Base-by-base conservation (phyloP, 306 rosid genomes). In the Pueraria montana region DNA sequence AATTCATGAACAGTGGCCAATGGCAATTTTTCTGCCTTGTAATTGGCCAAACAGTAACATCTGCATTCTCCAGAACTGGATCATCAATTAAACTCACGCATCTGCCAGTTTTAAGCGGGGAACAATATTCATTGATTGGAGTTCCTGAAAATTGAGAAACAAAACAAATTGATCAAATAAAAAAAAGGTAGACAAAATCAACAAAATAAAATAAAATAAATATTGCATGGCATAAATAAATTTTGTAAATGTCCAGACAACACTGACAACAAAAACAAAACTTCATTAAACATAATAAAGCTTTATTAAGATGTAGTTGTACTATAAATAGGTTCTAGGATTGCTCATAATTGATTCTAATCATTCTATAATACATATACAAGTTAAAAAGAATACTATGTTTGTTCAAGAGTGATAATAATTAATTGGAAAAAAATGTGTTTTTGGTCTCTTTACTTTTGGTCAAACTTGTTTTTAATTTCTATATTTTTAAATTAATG, bases 51-150 rank as follows among this genome's bases (percentile, higher is more conserved):
- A 61, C 11, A 42, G 76, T 9, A 50, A 59, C 76, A 18, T 38
- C 18, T 38, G 61, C 34, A n/a, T 62, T 32, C 12, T 64, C 32
- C 14, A 36, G 1, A 67, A 49, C 48, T 56, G 53, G 49, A 73
- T 72, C 78, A 17, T 27, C 53, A 43, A 18, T 61, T 18, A 16
- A 18, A 46, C 78, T 87, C 55, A 92, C 7, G 93, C 93, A 65
- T 95, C 97, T 2, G 87, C 93, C 52, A 93, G 87, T 72, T 88
- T 90, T 79, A 91, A 82, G 68, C 97, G 97, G 17, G 97, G 97
- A 69, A 91, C 98, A 55, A 91, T 91, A 70, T 93, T 96, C 97
- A 92, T 95, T 26, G 96, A 93, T 69, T 96, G 99, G 78, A 93
- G 97, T 81, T 96, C 97, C 98, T 94, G 91, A 64, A 90, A 84